phyloP scores from a whole-genome alignment of 139 green algal genomes.

The Diplosphaera chodatii region DNA sequence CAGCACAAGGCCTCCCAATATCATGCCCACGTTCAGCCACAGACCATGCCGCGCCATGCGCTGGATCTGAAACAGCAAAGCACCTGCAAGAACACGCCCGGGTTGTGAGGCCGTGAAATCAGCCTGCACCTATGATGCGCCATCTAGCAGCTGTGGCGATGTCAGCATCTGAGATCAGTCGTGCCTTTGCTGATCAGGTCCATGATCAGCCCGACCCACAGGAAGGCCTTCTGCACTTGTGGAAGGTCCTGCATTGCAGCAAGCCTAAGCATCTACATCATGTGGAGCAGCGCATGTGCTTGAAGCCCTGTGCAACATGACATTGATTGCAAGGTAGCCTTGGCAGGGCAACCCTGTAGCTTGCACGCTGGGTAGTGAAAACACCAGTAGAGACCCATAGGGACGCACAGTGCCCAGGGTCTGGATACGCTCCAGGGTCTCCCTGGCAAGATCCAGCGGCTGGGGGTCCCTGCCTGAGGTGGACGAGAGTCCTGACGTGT shows the following conservation, averaged over 20 bases:
- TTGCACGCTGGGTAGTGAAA: not conserved
- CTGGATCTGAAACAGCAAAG: not conserved
- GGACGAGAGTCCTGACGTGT: not conserved
- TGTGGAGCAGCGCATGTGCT: not conserved
- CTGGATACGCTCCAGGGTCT: not conserved
- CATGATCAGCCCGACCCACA: slow-evolving; percentile 28
- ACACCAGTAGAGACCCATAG: not conserved
- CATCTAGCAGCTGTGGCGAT: no score
- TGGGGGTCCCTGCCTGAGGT: not conserved
- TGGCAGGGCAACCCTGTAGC: no score
- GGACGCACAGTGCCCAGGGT: not conserved
- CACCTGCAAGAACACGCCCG: no score
- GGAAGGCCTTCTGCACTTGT: slow-evolving; percentile 20
- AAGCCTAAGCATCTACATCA: not conserved
- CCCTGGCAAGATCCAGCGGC: not conserved
- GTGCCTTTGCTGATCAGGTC: slow-evolving; percentile 27
- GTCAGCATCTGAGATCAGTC: no score
- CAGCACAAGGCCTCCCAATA: not conserved
- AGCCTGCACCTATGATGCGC: no score
- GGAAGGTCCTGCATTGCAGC: slow-evolving; percentile 17
- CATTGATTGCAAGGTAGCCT: no score
- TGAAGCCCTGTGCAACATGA: no score
- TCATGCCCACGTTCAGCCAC: not conserved
- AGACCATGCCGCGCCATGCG: not conserved
- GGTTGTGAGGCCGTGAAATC: no score